These are phyloP conservation scores for Cryptosporidium ubiquitum DNA, from an alignment of 169 alveolate genomes.

Conservation along the genomic window DNA sequence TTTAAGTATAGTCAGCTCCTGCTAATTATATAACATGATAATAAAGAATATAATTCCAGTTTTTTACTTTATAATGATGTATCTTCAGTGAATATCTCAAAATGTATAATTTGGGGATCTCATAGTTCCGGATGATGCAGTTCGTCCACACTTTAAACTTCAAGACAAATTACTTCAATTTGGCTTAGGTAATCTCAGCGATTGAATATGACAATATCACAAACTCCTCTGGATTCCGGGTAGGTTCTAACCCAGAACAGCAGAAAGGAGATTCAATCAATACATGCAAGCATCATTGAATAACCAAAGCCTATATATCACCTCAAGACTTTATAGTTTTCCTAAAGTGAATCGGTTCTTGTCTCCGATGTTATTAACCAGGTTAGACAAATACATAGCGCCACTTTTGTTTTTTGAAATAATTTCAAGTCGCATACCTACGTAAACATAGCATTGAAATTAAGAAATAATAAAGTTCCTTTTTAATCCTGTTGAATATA, in stretches of 20 bases:
- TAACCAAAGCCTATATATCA: neutral
- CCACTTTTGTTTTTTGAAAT: neutral
- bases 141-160: neutral
- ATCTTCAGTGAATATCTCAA: too few relatives aligned
- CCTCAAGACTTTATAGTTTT: neutral
- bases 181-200: slow-evolving; percentile 19
- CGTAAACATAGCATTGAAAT: neutral
- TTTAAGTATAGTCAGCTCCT: neutral
- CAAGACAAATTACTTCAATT: neutral
- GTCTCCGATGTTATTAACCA: neutral
- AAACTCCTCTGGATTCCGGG: slow-evolving; percentile 72
- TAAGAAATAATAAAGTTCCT: neutral
- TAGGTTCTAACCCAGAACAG: slow-evolving; percentile 70
- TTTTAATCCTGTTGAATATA: too few relatives aligned
- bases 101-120: neutral
- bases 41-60: neutral
- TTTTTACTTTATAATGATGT: neutral
- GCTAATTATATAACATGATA: neutral
- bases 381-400: slow-evolving; percentile 20
- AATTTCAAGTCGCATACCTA: too few relatives aligned
- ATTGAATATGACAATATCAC: slow-evolving; percentile 19
- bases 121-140: neutral
- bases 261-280: slow-evolving; percentile 63
- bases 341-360: neutral
- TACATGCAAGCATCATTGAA: slow-evolving; percentile 73